phyloP scores from a whole-genome alignment of 352 stramenopile species.

The Phytophthora pini region DNA sequence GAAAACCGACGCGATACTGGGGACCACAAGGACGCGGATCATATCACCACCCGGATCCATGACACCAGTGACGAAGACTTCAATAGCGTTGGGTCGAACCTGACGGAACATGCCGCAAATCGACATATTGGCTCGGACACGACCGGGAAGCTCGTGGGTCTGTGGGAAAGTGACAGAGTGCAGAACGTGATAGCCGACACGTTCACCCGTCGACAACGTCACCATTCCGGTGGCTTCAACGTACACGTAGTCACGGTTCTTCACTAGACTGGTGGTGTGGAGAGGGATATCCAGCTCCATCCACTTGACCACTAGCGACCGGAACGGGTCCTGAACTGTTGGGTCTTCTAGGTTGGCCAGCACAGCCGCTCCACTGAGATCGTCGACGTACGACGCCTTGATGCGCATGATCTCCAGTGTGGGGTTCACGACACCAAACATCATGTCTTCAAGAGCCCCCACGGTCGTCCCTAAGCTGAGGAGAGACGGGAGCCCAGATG shows the following conservation, averaged over 20 bases:
- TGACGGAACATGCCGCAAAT: constrained; percentile 49
- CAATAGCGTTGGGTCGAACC: constrained; percentile 30
- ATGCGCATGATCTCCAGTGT: constrained; percentile 45
- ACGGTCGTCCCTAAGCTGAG: constrained; percentile 34
- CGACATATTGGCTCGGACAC: constrained; percentile 39
- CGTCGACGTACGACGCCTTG: constrained; percentile 44
- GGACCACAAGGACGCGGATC: constrained; percentile 37
- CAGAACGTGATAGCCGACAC: constrained; percentile 46
- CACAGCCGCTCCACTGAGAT: constrained; percentile 35
- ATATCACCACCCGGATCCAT: constrained; percentile 36
- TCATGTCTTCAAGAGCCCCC: constrained; percentile 42
- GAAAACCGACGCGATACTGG: constrained; percentile 38
- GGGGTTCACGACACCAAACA: constrained; percentile 43
- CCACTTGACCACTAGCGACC: constrained; percentile 44
- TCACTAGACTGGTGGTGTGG: constrained; percentile 33
- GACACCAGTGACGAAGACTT: constrained; percentile 38
- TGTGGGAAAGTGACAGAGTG: constrained; percentile 51
- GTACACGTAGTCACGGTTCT: constrained; percentile 57
- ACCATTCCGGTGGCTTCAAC: constrained; percentile 43
- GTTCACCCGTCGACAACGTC: constrained; percentile 33
- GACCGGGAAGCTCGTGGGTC: constrained; percentile 31
- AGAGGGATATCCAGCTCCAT: constrained; percentile 43
- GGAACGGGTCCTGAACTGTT: constrained; percentile 26
- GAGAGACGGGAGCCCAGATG: constrained; percentile 26
- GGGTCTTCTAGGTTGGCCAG: constrained; percentile 39